Base-by-base conservation (phyloP, 208 protist genomes). In the Trypanosoma boissoni region DNA sequence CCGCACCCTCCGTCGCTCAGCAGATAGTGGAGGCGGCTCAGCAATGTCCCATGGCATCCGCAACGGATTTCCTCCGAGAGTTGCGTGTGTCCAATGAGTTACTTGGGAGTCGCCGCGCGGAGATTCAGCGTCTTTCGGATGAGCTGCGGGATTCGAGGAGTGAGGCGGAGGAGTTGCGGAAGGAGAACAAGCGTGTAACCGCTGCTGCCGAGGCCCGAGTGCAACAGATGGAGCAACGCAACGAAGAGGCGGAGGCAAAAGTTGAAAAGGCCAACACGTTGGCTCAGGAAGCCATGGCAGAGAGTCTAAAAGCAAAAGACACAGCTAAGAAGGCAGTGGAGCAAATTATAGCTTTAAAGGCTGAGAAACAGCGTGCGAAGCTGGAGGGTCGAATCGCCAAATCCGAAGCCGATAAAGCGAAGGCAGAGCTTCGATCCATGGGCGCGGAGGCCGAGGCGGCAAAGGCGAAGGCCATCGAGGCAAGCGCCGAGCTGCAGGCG, bases 11-110 rank as follows among this genome's bases (percentile, higher is more conserved):
- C 18, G 24, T 34, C 4, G 20, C 18, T 9, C 16, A 26, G 10
- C 39, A 14, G 48, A 18, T 52, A 12, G 28, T 21, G 29, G 42
- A 52, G 27, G 21, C 9, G 16, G 14, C 58, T 20, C 23, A 29
- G 23, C 24, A 50, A 6, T 58, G 34, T 43, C 27, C 9, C 4
- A 10, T 41, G 6, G 12, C 41, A 39, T 23, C 28, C 10, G 16
- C 50, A 7, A 32, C 32, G 24, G 37, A 39, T 8, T 66, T 66
- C 23, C 27, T 66, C 12, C 49, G 49, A 16, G 51, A 66, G n/a
- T 58, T 29, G 51, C 28, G 27, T 4, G 21, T 29, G 24, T 28
- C 41, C 24, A 28, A 37, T 6, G 20, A 8, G 12, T 20, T 66
- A 6, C 7, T 50, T 21, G 41, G 52, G 39, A 24, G 2, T 10